These are phyloP conservation scores for Zymoseptoria passerinii DNA, from an alignment of 2,329 filamentous ascomycete genomes.

Conservation along the genomic window DNA sequence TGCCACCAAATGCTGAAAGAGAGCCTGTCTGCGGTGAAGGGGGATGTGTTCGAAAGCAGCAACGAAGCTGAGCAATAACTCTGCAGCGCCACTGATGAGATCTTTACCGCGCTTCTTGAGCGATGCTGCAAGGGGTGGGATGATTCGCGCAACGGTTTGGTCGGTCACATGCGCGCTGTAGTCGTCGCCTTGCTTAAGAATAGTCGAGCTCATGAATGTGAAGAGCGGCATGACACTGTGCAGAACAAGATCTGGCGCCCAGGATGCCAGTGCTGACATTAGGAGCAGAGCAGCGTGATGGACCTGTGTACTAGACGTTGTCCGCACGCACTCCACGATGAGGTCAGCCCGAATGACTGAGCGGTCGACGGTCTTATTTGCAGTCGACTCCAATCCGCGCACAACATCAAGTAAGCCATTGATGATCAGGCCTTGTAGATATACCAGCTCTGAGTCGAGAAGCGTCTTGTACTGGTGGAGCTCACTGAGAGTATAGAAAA, in stretches of 20 bases:
- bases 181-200: slow-evolving; percentile 87
- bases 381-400: slow-evolving; percentile 55
- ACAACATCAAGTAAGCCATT: slow-evolving; percentile 77
- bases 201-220: slow-evolving; percentile 91
- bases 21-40: slow-evolving; percentile 66
- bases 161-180: slow-evolving; percentile 95
- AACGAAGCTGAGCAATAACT: slow-evolving; percentile 90
- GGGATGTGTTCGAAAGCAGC: slow-evolving; percentile 96
- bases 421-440: slow-evolving; percentile 78
- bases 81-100: slow-evolving; percentile 71
- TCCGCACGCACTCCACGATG: slow-evolving; percentile 88
- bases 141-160: slow-evolving; percentile 84
- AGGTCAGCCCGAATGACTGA: slow-evolving; percentile 79
- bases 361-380: slow-evolving; percentile 53
- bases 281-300: slow-evolving; percentile 86
- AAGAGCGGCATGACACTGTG: slow-evolving; percentile 99
- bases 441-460: slow-evolving; percentile 78
- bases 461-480: slow-evolving; percentile 76
- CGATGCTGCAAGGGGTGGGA: slow-evolving; percentile 81
- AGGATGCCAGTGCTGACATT: slow-evolving; percentile 76
- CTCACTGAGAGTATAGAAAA: slow-evolving; percentile 81
- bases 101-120: slow-evolving; percentile 70
- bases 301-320: slow-evolving; percentile 82
- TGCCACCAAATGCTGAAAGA: slow-evolving; percentile 78
- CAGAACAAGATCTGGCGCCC: slow-evolving; percentile 81